These are phyloP conservation scores for Ploettnerulaceae sp. DNA, from an alignment of 2,329 filamentous ascomycete genomes.

Conservation along the genomic window DNA sequence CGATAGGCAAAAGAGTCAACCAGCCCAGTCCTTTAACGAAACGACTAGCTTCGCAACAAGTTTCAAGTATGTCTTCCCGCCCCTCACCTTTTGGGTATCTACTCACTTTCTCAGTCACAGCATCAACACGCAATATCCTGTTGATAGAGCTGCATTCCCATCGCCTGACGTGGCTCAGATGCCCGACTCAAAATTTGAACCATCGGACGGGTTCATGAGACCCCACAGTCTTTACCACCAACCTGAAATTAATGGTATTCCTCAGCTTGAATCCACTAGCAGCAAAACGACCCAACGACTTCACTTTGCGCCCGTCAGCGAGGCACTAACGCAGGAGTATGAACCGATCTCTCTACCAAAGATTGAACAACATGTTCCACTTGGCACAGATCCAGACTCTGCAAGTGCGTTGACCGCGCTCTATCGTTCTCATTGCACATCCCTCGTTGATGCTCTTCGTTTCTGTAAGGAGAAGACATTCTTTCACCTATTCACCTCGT, in stretches of 20 bases:
- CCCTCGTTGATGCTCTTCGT: conserved; percentile 88
- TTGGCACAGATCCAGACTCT: conserved; percentile 78
- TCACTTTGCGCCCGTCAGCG: conserved; percentile 54
- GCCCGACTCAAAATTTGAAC: conserved; percentile 27
- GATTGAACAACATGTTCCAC: conserved; percentile 75
- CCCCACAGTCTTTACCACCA: conserved; percentile 55
- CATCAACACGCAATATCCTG: conserved; percentile 29
- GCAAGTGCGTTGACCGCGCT: conserved; percentile 81
- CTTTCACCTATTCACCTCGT: conserved; percentile 89
- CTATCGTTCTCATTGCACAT: conserved; percentile 93
- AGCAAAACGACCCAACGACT: conserved; percentile 56
- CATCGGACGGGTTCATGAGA: conserved; percentile 34
- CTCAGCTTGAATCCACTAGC: conserved; percentile 53
- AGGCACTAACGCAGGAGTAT: conserved; percentile 55
- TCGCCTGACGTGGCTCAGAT: conserved; percentile 38
- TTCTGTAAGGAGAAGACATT: conserved; percentile 97
- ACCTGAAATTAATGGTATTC: conserved; percentile 49
- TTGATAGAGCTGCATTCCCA: conserved; percentile 37
- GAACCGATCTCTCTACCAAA: conserved; percentile 76
- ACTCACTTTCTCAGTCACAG: conserved; percentile 27
- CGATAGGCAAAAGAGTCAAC: conserved; percentile 41
- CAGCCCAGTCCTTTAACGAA: conserved; percentile 48
- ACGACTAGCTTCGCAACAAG: conserved; percentile 43
- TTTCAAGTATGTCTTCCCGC: conserved; percentile 43
- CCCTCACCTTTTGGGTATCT: background rate